A percentile compares a stretch with the other conserved stretches of the same genome.
Evolutionary conservation across 129 eudicot genomes (phyloP).

Genomic region (Lonicera japonica): DNA sequence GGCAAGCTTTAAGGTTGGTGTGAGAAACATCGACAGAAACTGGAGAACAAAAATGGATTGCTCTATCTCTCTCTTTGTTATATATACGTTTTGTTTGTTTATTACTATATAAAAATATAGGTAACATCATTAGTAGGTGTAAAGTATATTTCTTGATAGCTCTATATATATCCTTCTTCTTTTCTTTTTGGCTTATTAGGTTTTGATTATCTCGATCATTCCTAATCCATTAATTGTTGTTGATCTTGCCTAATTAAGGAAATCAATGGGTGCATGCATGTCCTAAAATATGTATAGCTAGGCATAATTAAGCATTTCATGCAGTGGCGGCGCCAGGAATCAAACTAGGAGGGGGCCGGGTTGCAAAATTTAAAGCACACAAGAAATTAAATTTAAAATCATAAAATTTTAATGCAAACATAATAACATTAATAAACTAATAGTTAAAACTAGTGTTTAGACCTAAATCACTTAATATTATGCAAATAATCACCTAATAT

Average conservation of each 20-base stretch:
- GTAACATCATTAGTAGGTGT: constrained; percentile 54
- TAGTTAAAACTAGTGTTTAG: too few species aligned
- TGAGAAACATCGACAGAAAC: constrained; percentile 37
- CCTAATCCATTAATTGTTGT: constrained; percentile 2
- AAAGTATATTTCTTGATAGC: constrained; percentile 31
- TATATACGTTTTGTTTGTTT: too few species aligned
- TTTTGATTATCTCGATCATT: not conserved
- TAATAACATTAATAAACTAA: too few species aligned
- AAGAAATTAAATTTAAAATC: too few species aligned
- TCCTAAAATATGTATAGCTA: too few species aligned
- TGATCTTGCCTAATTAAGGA: not conserved
- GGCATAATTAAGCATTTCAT: too few species aligned
- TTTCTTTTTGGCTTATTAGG: constrained; percentile 16
- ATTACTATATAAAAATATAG: not conserved
- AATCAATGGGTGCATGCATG: not conserved
- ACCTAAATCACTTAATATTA: too few species aligned
- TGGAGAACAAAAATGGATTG: constrained; percentile 28
- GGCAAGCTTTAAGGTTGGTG: constrained; percentile 30
- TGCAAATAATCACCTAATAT: too few species aligned
- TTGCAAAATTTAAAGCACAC: too few species aligned
- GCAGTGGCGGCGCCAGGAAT: too few species aligned
- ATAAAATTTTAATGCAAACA: too few species aligned
- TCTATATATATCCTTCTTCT: not conserved
- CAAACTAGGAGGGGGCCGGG: too few species aligned
- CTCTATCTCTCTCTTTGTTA: not conserved